Base-by-base conservation (phyloP, 768 basidiomycete species). In the Fibroporia radiculosa region DNA sequence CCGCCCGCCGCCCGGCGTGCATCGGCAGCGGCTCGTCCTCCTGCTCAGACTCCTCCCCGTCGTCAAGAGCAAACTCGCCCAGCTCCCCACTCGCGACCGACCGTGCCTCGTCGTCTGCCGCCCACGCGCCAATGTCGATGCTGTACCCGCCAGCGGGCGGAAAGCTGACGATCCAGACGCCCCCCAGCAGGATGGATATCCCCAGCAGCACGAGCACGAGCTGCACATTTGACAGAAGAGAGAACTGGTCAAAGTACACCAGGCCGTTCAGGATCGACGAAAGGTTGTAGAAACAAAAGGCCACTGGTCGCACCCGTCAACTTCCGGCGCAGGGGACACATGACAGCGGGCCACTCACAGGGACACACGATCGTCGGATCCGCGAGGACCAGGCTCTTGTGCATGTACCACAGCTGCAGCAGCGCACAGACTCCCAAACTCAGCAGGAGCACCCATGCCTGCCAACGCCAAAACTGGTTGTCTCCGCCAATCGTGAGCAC, bases 231-330 rank as follows among this genome's bases (percentile, higher is more conserved):
- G 79, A 66, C 28, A 97, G 81, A 19, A 80, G 69, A 14, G 77
- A 72, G 56, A 90, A 77, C 57, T 97, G 91, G 60, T 93, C 71
- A 60, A 88, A 96, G 63, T 93, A 96, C 35, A 93, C 77, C 42
- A 95, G 72, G 4, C 87, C 86, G 52, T 92, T 93, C 46, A 92
- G 71, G 60, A 97, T 95, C 19, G 87, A 89, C 2, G 89, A 90
- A 12, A 93, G 61, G 60, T 95, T 97, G 66, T 95, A 97, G 62
- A 92, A 90, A 62, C 91, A 95, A 66, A 95, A 97, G 4, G 92
- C 91, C 59, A 90, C 82, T 79, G 54, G 20, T 42, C 48, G 56
- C n/a, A 61, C 31, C 52, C 19, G 42, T 27, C 12, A 52, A 20
- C 8, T 27, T 11, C n/a, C 12, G 22, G 24, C 12, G 42, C 42